These are phyloP conservation scores for Dalbergia cultrata DNA, from an alignment of 306 rosid species.

Conservation along the genomic window DNA sequence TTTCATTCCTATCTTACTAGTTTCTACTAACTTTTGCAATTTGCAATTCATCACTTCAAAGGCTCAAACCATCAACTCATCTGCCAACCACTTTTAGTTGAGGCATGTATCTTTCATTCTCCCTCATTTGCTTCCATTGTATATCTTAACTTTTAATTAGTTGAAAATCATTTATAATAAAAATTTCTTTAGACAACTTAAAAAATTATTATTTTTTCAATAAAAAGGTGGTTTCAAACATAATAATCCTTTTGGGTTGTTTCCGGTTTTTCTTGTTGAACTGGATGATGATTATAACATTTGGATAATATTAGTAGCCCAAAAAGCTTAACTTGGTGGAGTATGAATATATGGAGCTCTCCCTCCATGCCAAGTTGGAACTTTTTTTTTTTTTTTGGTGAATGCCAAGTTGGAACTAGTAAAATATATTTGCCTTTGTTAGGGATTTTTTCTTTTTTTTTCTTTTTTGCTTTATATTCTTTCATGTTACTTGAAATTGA, in stretches of 20 bases:
- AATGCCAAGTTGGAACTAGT: not conserved
- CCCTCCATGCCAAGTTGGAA: not conserved
- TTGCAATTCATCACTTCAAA: constrained; percentile 8
- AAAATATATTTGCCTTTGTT: too few relatives aligned
- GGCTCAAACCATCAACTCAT: not conserved
- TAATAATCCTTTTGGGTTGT: not conserved
- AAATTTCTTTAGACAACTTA: too few relatives aligned
- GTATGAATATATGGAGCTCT: not conserved
- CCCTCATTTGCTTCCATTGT: constrained; percentile 9
- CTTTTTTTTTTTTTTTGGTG: too few relatives aligned
- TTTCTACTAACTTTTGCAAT: constrained; percentile 2
- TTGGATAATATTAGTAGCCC: not conserved
- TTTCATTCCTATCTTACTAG: not conserved
- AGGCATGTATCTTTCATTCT: constrained; percentile 23
- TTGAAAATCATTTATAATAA: too few relatives aligned
- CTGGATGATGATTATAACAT: not conserved
- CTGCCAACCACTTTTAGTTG: not conserved
- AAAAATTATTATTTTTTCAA: too few relatives aligned
- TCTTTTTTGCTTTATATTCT: too few relatives aligned
- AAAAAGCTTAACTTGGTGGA: not conserved
- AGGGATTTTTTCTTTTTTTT: too few relatives aligned
- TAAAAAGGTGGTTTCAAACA: too few relatives aligned
- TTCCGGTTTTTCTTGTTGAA: not conserved
- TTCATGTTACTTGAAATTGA: not conserved
- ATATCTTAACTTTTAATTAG: too few relatives aligned